These are phyloP conservation scores for Aspergillus ochraceus DNA, from an alignment of 2,329 filamentous ascomycete species.

Conservation along the genomic window DNA sequence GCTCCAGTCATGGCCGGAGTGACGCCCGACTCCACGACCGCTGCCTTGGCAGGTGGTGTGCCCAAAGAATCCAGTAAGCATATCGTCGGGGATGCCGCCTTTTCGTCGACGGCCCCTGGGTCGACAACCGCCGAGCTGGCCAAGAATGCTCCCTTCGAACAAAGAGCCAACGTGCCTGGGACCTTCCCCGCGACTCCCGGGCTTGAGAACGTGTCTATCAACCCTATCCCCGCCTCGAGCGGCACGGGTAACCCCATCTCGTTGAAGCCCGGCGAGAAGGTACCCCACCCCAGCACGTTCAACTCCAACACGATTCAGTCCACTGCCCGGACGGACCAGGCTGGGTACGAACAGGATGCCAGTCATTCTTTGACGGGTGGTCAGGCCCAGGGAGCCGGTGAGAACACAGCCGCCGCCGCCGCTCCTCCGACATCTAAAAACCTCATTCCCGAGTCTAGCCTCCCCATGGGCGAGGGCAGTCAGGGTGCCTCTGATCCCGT, in stretches of 20 bases:
- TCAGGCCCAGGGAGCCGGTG: slow-evolving; percentile 31
- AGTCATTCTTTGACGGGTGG: slow-evolving; percentile 46
- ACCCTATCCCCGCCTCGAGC: slow-evolving; percentile 59
- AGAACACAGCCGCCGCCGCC: slow-evolving; percentile 33
- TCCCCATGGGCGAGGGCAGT: slow-evolving; percentile 61
- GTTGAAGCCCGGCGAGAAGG: slow-evolving; percentile 75
- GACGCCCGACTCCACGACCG: slow-evolving; percentile 70
- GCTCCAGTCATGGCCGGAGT: slow-evolving; percentile 57
- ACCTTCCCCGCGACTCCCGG: slow-evolving; percentile 73
- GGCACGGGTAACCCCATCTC: slow-evolving; percentile 74
- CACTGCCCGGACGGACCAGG: slow-evolving; percentile 68
- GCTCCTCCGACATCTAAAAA: slow-evolving; percentile 60
- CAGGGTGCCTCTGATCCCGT: slow-evolving; percentile 51
- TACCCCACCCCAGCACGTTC: slow-evolving; percentile 67
- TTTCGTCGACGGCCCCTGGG: slow-evolving; percentile 66
- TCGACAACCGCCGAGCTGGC: slow-evolving; percentile 72
- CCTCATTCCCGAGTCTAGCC: slow-evolving; percentile 79
- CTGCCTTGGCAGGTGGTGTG: slow-evolving; percentile 46
- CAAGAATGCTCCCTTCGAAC: slow-evolving; percentile 64
- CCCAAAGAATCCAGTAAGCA: slow-evolving; percentile 30
- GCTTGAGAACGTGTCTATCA: slow-evolving; percentile 48
- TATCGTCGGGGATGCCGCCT: slow-evolving; percentile 43
- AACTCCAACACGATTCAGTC: slow-evolving; percentile 70
- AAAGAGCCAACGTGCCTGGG: slow-evolving; percentile 56
- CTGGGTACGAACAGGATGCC: slow-evolving; percentile 79